Conservation (phyloP, 441 rosid species). For the Erodium texanum region DNA sequence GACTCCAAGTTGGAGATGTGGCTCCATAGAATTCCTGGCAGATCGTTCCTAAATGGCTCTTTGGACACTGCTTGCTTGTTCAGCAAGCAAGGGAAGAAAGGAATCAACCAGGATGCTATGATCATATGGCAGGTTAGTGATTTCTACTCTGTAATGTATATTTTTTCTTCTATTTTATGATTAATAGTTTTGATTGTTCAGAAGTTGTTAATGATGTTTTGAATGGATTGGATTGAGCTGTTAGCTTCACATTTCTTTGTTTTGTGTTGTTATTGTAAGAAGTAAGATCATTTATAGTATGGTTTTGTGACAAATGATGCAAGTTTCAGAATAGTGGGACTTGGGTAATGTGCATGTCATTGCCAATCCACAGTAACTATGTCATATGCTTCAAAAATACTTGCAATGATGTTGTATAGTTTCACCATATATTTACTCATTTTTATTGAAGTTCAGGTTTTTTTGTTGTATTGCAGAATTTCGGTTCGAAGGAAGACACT, state of each 20-base stretch:
- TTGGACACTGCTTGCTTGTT: neutral
- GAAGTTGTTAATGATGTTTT: too few relatives aligned
- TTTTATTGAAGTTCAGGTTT: neutral
- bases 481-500: neutral
- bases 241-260: too few relatives aligned
- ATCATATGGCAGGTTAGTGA: neutral
- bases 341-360: too few relatives aligned
- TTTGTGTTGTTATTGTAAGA: too few relatives aligned
- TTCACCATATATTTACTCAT: neutral
- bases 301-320: too few relatives aligned
- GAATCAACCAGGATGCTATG: conserved; percentile 1
- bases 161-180: neutral
- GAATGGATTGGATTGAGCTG: too few relatives aligned
- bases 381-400: too few relatives aligned
- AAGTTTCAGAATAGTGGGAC: too few relatives aligned
- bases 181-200: neutral
- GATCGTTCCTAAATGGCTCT: neutral
- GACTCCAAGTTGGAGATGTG: conserved; percentile 2
- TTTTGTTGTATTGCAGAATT: neutral
- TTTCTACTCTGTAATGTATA: neutral
- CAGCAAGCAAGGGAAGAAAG: conserved; percentile 3
- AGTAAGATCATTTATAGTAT: too few relatives aligned
- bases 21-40: conserved; percentile 3
- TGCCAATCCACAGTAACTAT: too few relatives aligned
- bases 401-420: too few relatives aligned